A percentile compares a stretch with the other conserved stretches of the same genome.
These are phyloP conservation scores for Psidium guajava DNA, from an alignment of 345 rosid species.

Conservation along the genomic window DNA sequence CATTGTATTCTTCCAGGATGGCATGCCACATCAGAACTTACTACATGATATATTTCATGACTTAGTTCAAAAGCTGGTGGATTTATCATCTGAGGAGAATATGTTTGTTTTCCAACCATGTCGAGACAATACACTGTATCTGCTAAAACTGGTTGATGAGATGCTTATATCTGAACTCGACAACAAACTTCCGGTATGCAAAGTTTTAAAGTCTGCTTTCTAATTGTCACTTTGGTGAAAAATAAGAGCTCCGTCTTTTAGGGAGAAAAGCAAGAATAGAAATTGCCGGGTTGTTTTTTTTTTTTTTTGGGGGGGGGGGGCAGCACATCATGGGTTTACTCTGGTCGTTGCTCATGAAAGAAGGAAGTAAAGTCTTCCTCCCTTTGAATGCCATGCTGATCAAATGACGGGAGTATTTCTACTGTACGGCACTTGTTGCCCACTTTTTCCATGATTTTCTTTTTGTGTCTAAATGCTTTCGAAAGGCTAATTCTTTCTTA, in stretches of 20 bases:
- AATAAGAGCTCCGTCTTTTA: neutral
- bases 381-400: neutral
- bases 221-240: neutral
- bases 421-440: neutral
- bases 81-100: conserved; percentile 65
- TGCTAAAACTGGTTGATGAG: conserved; percentile 75
- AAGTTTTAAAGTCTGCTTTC: neutral
- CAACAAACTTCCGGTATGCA: conserved; percentile 56
- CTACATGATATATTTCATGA: conserved; percentile 74
- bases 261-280: neutral
- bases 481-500: neutral
- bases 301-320: neutral
- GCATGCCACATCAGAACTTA: conserved; percentile 35
- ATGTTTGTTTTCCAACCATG: conserved; percentile 83
- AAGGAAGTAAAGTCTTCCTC: neutral
- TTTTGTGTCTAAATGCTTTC: neutral
- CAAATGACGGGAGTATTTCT: neutral
- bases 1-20: conserved; percentile 37
- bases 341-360: neutral
- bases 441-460: neutral
- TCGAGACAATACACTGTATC: conserved; percentile 80
- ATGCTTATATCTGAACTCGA: conserved; percentile 79
- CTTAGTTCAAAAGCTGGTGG: conserved; percentile 61
- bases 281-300: neutral
- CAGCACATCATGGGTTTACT: neutral